Percentiles rank a stretch among this genome's conserved stretches.
Conservation (phyloP, 2,329 filamentous ascomycete genomes). For the Thermochaetoides dissita region DNA sequence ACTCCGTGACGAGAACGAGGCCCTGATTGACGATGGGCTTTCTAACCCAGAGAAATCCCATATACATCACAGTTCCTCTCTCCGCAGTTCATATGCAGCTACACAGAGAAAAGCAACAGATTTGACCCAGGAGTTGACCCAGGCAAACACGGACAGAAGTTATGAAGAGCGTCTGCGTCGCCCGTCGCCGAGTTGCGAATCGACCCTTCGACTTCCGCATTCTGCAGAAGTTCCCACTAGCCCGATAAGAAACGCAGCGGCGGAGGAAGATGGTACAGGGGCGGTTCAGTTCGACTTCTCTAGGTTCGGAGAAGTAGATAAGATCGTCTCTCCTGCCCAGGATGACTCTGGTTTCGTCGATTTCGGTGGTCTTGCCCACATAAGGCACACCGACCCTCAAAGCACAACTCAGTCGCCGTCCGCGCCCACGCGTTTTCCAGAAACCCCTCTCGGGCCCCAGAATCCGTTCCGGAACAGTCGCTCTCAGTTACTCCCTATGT, state of each 20-base stretch:
- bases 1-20: too few relatives aligned
- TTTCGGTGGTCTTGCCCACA: slow-evolving; percentile 7
- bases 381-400: slow-evolving; percentile 3
- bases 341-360: slow-evolving; percentile 22
- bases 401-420: slow-evolving; percentile 6
- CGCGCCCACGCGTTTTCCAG: slow-evolving; percentile 17
- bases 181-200: slow-evolving; percentile 6
- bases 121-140: slow-evolving; percentile 39
- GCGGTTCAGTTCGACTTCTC: slow-evolving; percentile 32
- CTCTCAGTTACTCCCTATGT: slow-evolving; percentile 24
- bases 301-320: slow-evolving; percentile 24
- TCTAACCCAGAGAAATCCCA: too few relatives aligned
- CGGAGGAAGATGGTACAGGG: slow-evolving; percentile 35
- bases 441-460: slow-evolving; percentile 35
- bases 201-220: slow-evolving; percentile 4
- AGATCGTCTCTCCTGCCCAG: slow-evolving; percentile 18
- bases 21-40: too few relatives aligned
- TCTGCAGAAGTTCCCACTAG: not conserved
- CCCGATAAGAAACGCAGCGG: slow-evolving; percentile 20
- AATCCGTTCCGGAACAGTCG: slow-evolving; percentile 32
- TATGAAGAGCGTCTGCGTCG: slow-evolving; percentile 31
- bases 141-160: slow-evolving; percentile 42
- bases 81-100: too few relatives aligned
- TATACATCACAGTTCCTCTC: too few relatives aligned
- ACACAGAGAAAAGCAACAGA: slow-evolving; percentile 24